Evolutionary conservation across 176 grass and related monocot species (phyloP).

Genomic region (Bonia amplexicaulis): DNA sequence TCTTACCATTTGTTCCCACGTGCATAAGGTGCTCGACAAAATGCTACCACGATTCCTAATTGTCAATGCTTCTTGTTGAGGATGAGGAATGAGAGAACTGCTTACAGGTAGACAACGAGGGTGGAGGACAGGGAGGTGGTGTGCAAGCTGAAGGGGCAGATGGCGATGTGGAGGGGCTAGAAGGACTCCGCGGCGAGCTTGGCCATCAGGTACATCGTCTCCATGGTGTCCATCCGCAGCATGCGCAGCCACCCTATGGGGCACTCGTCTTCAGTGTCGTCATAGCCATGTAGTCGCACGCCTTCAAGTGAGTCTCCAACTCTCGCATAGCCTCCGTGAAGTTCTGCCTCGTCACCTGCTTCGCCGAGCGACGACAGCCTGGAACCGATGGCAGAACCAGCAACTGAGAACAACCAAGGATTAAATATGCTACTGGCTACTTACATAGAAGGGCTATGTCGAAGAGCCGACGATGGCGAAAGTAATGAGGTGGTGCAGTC

Average conservation of each 20-base stretch:
- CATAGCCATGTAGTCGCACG: conserved; percentile 66
- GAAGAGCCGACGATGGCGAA: background rate
- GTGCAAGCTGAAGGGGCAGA: conserved; percentile 66
- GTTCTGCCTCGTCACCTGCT: conserved; percentile 74
- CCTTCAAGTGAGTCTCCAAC: conserved; percentile 39
- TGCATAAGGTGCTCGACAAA: background rate
- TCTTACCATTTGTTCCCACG: background rate
- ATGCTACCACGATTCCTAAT: background rate
- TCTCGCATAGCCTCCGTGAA: conserved; percentile 56
- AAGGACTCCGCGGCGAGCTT: conserved; percentile 81
- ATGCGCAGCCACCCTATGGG: conserved; percentile 50
- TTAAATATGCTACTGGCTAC: background rate
- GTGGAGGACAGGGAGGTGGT: conserved; percentile 33
- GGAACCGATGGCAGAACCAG: background rate
- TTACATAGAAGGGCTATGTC: background rate
- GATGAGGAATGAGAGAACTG: background rate
- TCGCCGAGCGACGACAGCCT: conserved; percentile 28
- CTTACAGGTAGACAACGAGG: conserved; percentile 71
- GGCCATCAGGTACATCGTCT: conserved; percentile 82
- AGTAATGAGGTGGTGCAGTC: background rate
- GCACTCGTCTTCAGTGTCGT: conserved; percentile 43
- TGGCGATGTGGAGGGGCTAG: conserved; percentile 64
- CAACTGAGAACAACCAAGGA: background rate
- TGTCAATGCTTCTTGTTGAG: background rate
- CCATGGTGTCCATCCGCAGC: conserved; percentile 61